Conservation (phyloP, 768 basidiomycete genomes). For the Pisolithus marmoratus region DNA sequence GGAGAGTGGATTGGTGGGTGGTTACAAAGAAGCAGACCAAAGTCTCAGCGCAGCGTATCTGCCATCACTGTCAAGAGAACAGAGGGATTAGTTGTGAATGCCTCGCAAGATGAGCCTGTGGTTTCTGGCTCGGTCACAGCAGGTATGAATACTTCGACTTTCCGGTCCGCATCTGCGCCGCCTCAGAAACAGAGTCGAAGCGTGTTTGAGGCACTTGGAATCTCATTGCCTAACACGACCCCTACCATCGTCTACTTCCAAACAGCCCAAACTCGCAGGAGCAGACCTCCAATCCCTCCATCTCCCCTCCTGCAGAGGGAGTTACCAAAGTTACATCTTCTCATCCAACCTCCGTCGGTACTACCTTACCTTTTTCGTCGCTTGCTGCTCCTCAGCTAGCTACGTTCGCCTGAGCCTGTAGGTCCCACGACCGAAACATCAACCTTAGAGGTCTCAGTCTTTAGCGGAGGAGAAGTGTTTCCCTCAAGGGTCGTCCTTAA, state of each 20-base stretch:
- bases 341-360: conserved; percentile 16
- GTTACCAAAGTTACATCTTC: conserved; percentile 9
- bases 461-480: conserved; percentile 23
- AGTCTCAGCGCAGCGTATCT: conserved; percentile 18
- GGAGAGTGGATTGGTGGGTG: conserved; percentile 78
- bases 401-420: conserved; percentile 12
- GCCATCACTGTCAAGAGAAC: conserved; percentile 15
- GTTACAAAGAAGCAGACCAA: conserved; percentile 52
- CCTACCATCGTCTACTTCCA: conserved; percentile 23
- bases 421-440: conserved; percentile 23
- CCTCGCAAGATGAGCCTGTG: conserved; percentile 16
- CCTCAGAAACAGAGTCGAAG: conserved; percentile 50
- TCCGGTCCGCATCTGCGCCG: conserved; percentile 10
- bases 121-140: conserved; percentile 11
- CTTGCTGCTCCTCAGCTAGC: conserved; percentile 26
- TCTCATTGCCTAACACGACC: conserved; percentile 57
- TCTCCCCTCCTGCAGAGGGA: conserved; percentile 6
- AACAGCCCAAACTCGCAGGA: conserved; percentile 16
- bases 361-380: conserved; percentile 10
- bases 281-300: conserved; percentile 22
- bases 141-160: conserved; percentile 4
- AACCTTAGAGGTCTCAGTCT: conserved; percentile 22
- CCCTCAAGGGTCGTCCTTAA: conserved; percentile 60
- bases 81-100: conserved; percentile 12
- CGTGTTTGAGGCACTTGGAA: conserved; percentile 68